These are phyloP conservation scores for Leishmania mexicana DNA, from an alignment of 208 protist species.

Conservation along the genomic window DNA sequence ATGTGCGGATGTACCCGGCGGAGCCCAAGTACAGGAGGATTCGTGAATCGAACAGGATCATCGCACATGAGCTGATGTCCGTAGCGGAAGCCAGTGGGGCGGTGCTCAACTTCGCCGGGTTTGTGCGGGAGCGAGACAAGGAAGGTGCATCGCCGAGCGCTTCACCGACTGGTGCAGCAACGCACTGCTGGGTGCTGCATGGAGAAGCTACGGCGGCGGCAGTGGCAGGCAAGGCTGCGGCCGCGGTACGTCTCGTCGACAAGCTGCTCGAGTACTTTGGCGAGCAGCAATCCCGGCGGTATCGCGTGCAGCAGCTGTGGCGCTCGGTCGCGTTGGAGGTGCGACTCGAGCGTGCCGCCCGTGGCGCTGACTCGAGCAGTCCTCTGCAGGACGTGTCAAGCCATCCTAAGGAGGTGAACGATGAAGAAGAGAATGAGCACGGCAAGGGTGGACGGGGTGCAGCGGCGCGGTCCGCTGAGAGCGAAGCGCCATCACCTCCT, in stretches of 20 bases:
- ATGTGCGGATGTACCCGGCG: constrained; percentile 39
- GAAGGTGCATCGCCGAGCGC: neutral
- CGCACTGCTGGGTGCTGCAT: constrained; percentile 20
- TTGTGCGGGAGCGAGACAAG: constrained; percentile 19
- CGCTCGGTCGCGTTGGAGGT: constrained; percentile 48
- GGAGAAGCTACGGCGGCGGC: neutral
- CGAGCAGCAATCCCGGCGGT: constrained; percentile 25
- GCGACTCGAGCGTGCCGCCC: constrained; percentile 48
- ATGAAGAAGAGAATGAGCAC: neutral
- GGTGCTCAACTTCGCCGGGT: constrained; percentile 54
- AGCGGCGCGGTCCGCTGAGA: neutral
- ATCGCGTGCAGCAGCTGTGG: constrained; percentile 34
- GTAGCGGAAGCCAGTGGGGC: constrained; percentile 41
- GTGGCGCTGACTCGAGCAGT: constrained; percentile 2
- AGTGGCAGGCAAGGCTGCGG: constrained; percentile 1
- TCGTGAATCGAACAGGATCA: constrained; percentile 37
- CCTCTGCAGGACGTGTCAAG: neutral
- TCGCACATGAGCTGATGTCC: constrained; percentile 49
- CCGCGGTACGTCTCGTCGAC: constrained; percentile 7
- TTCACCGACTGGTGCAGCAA: neutral
- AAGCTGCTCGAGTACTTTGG: constrained; percentile 21
- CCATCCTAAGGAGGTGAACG: neutral
- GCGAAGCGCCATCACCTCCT: neutral
- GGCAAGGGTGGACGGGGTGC: neutral
- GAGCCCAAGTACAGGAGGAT: constrained; percentile 61